These are phyloP conservation scores for Trichomonascaceae sp. DNA, from an alignment of 1,139 yeast genomes.

Conservation along the genomic window DNA sequence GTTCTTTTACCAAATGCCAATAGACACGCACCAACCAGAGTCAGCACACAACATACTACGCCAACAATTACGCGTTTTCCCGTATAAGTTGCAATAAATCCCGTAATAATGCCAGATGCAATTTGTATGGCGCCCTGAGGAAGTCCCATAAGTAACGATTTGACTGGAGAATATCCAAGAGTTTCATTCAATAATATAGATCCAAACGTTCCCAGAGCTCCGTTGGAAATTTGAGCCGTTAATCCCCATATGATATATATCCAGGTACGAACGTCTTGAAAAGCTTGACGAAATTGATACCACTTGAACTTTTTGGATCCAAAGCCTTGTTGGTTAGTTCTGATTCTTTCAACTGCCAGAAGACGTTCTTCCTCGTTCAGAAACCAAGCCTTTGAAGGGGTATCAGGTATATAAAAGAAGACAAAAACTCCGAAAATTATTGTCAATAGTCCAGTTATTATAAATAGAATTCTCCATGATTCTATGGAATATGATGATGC, in stretches of 20 bases:
- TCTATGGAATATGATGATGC: slow-evolving; percentile 32
- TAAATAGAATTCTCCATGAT: slow-evolving; percentile 47
- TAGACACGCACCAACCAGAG: slow-evolving; percentile 23
- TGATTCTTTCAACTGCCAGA: slow-evolving; percentile 48
- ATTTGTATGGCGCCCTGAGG: slow-evolving; percentile 36
- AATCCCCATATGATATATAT: slow-evolving; percentile 40
- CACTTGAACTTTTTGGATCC: slow-evolving; percentile 50
- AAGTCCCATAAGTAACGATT: slow-evolving; percentile 38
- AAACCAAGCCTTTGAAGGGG: slow-evolving; percentile 52
- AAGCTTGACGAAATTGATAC: slow-evolving; percentile 45
- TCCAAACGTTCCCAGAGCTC: slow-evolving; percentile 45
- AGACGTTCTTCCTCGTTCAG: slow-evolving; percentile 44
- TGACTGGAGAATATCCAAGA: slow-evolving; percentile 36
- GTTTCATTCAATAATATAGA: slow-evolving; percentile 36
- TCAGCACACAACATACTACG: slow-evolving; percentile 29
- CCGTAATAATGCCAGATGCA: slow-evolving; percentile 13
- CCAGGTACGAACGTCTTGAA: slow-evolving; percentile 43
- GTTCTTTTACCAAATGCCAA: slow-evolving; percentile 17
- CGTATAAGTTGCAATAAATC: not conserved
- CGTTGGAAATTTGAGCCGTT: slow-evolving; percentile 45
- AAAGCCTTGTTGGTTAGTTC: slow-evolving; percentile 44
- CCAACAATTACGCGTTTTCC: slow-evolving; percentile 28
- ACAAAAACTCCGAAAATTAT: slow-evolving; percentile 46
- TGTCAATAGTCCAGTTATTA: slow-evolving; percentile 46
- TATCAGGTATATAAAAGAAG: slow-evolving; percentile 44